Evolutionary conservation across 495 filamentous ascomycete species (phyloP).

Genomic region (Recurvomyces mirabilis): DNA sequence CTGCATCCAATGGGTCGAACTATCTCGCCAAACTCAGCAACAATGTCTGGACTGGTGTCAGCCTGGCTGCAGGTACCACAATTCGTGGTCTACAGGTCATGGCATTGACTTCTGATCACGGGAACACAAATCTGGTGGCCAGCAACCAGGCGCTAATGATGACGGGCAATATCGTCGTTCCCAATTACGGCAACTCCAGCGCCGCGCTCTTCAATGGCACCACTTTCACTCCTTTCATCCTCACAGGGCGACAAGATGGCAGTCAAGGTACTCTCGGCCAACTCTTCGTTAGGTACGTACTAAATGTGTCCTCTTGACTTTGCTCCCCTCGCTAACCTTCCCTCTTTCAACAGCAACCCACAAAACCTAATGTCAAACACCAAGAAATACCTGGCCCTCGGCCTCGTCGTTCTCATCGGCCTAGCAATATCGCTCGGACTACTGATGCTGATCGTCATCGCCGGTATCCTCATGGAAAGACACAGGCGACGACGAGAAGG

Average conservation of each 20-base stretch:
- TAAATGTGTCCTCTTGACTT: background rate
- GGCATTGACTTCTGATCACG: slow-evolving; percentile 53
- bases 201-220: slow-evolving; percentile 80
- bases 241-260: slow-evolving; percentile 55
- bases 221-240: slow-evolving; percentile 61
- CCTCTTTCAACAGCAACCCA: slow-evolving; percentile 8
- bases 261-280: slow-evolving; percentile 60
- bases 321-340: background rate
- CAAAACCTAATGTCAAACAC: slow-evolving; percentile 7
- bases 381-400: slow-evolving; percentile 58
- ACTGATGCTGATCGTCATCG: slow-evolving; percentile 77
- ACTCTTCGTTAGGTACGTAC: slow-evolving; percentile 47
- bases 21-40: slow-evolving; percentile 67
- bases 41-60: slow-evolving; percentile 45
- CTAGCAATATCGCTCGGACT: slow-evolving; percentile 79
- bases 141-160: slow-evolving; percentile 63
- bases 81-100: slow-evolving; percentile 78
- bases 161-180: slow-evolving; percentile 65
- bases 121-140: slow-evolving; percentile 48
- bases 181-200: slow-evolving; percentile 71
- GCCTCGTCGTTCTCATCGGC: slow-evolving; percentile 83
- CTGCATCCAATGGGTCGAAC: slow-evolving; percentile 44
- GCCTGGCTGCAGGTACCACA: slow-evolving; percentile 48
- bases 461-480: slow-evolving; percentile 73
- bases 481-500: slow-evolving; percentile 76